Evolutionary conservation across 257 asterid genomes (phyloP), one percentile per base, ranked within the genome.

Genomic region (Perilla frutescens): DNA sequence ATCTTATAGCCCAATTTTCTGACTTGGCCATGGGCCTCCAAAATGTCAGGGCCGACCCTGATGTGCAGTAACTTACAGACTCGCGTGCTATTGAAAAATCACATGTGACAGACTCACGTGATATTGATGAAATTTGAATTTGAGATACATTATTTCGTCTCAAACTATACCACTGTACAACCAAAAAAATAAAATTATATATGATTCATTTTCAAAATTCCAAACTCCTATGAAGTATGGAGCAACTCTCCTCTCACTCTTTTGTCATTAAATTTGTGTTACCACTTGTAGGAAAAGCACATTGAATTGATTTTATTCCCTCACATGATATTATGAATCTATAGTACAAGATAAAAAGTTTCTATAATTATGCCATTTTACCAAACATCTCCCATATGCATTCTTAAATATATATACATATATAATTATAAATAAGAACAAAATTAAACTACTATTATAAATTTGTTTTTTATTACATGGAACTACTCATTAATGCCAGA

Each of bases 281-380:
- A 39, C 14, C 15, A 74, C 12, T 53, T 66, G 48, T 31, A 39
- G 50, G 20, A 59, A 50, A 47, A 32, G 70, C 75, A 68, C 71
- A 49, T 67, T 26, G 41, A 10, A 2, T 34, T 34, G 26, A 20
- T 72, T 53, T 29, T 53, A 37, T 31, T 5, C 58, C 66, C 40
- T 54, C 78, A 73, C 78, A 73, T 64, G 66, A 36, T 32, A 13
- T 13, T 73, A 50, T 61, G 72, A 69, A 61, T 76, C 4, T 54
- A 1, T 3, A 31, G 68, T 66, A 56, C 68, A 34, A 56, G 7
- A 68, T 3, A 58, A 12, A 26, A 4, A 5, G 48, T 68, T 37
- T 37, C 10, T 40, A 40, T 40, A 61, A 72, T 36, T 15, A 50
- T 7, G 12, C 20, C 2, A 44, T 6, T 31, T 29, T 13, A 37